These are phyloP conservation scores for Chrysoporthe puriensis DNA, from an alignment of 2,329 filamentous ascomycete genomes.

Conservation along the genomic window DNA sequence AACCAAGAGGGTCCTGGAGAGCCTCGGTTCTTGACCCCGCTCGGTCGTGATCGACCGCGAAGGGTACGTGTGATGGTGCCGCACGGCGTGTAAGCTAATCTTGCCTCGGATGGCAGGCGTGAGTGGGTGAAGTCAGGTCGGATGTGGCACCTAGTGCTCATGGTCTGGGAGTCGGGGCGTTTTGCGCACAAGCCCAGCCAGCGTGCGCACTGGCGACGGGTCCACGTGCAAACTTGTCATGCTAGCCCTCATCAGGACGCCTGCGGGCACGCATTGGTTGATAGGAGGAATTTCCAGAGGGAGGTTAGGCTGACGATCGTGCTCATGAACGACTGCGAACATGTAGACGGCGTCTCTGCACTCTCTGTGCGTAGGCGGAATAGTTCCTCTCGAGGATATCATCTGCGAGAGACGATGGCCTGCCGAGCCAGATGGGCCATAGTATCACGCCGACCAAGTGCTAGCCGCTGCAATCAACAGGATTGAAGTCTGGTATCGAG, in stretches of 20 bases:
- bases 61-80: neutral
- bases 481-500: too few species aligned
- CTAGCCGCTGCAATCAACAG: too few species aligned
- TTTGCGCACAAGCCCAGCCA: neutral
- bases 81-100: neutral
- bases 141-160: neutral
- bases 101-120: neutral
- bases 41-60: neutral
- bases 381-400: neutral
- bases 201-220: neutral
- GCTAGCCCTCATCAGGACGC: neutral
- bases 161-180: neutral
- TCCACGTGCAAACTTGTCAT: neutral
- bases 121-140: neutral
- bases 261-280: neutral
- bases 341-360: neutral
- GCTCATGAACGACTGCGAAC: neutral
- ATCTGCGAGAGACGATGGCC: neutral
- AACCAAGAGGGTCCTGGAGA: neutral
- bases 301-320: neutral
- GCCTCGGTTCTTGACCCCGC: neutral
- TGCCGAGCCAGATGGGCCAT: too few species aligned
- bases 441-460: too few species aligned
- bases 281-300: neutral
- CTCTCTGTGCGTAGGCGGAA: neutral